Base-by-base conservation (phyloP, 139 green algal species). In the Chlamydomonas asymmetrica region DNA sequence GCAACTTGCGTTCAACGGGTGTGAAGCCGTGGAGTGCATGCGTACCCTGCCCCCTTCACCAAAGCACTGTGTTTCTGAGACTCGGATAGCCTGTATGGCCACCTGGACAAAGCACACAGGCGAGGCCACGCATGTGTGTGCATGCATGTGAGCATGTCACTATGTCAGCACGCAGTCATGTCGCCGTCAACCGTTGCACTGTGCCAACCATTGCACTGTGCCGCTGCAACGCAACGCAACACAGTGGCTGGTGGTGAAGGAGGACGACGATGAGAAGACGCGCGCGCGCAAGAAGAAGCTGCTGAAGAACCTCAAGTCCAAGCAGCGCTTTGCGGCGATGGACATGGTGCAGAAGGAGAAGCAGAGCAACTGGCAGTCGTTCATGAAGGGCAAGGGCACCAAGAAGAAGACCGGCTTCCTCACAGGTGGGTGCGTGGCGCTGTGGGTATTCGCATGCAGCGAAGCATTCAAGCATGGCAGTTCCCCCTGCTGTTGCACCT, bases 271-370 rank as follows among this genome's bases (percentile, higher is more conserved):
- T 59, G 90, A 94, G 45, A 96, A 96, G 79, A 93, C 88, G 1
- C 81, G 80, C 22, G 63, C 59, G 10, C 89, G 88, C 39, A 97
- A 97, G 73, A 93, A 88, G 71, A 95, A 95, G 83, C 82, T 97
- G 63, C 66, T 93, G 29, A 97, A 97, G 79, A 92, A 81, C 69
- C 91, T 84, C 82, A 97, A 97, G 79, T 90, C 74, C 63, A 94
- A 96, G 76, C 86, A 87, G 48, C 83, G 92, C 4, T 97, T 96
- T 57, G 76, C 90, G 50, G 78, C 92, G 48, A 88, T 95, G 84
- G 92, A 97, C 74, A 31, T 89, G 34, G 67, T 76, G 66, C 75
- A 81, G 49, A 90, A 90, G 71, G 74, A 86, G 50, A 86, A 88
- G 71, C 78, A 87, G 62, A 60, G 78, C 82, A 89, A 63, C 77